A percentile compares a stretch with the other conserved stretches of the same genome.
Evolutionary conservation across 2,329 filamentous ascomycete genomes (phyloP).

Genomic region (Alternaria rosae): DNA sequence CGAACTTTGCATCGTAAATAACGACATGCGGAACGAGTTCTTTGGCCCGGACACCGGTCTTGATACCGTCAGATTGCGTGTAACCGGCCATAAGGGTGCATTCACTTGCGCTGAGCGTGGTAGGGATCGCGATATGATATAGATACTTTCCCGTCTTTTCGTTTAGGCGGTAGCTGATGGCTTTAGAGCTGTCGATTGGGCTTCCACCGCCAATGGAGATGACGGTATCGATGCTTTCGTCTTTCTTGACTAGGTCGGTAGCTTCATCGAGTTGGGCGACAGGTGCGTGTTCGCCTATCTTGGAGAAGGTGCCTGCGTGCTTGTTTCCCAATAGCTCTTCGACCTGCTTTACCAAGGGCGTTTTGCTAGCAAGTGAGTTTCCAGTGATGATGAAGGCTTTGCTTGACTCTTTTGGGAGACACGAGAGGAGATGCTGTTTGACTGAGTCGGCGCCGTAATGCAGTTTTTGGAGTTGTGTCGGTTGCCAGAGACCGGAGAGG

Average conservation of each 20-base stretch:
- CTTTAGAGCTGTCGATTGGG: conserved; percentile 60
- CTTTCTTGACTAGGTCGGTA: conserved; percentile 55
- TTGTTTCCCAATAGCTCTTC: conserved; percentile 57
- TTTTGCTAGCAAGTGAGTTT: conserved; percentile 62
- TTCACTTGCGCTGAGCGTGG: conserved; percentile 60
- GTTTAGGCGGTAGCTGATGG: conserved; percentile 46
- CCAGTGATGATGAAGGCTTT: conserved; percentile 67
- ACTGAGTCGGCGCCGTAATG: conserved; percentile 61
- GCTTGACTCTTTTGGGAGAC: conserved; percentile 54
- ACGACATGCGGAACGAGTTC: conserved; percentile 57
- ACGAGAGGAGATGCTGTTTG: conserved; percentile 55
- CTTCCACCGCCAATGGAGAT: conserved; percentile 63
- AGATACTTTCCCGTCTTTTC: conserved; percentile 45
- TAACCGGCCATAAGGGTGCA: conserved; percentile 62
- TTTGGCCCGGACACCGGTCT: conserved; percentile 56
- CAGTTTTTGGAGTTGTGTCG: conserved; percentile 58
- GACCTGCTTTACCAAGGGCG: conserved; percentile 59
- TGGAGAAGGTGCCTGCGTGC: conserved; percentile 63
- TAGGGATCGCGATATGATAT: conserved; percentile 50
- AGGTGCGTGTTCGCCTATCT: conserved; percentile 64
- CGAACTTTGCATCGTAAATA: conserved; percentile 63
- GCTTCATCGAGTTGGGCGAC: conserved; percentile 63
- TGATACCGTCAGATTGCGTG: conserved; percentile 58
- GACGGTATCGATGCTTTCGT: conserved; percentile 60
- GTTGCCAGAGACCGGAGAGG: conserved; percentile 60